phyloP scores from a whole-genome alignment of 129 eudicot genomes.

The Apium graveolens region DNA sequence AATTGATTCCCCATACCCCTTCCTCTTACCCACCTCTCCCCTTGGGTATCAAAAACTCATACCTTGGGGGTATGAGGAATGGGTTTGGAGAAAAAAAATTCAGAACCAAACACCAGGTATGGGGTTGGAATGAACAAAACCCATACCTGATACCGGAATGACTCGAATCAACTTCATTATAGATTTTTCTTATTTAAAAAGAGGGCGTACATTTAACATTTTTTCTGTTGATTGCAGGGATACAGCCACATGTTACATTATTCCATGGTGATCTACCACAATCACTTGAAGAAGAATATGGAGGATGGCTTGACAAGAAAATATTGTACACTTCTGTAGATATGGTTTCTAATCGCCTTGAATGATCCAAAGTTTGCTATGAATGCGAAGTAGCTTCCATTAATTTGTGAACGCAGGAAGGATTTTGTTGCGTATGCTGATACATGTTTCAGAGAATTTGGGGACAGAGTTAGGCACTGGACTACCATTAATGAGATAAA shows the following conservation, averaged over 20 bases:
- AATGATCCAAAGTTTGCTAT: neutral
- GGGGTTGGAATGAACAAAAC: no score
- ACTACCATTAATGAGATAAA: conserved; percentile 34
- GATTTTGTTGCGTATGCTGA: conserved; percentile 26
- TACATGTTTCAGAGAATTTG: conserved; percentile 39
- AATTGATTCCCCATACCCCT: no score
- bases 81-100: no score
- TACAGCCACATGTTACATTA: conserved; percentile 38
- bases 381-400: neutral
- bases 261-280: conserved; percentile 30
- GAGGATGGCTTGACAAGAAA: conserved; percentile 30
- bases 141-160: no score
- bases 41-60: no score
- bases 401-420: conserved; percentile 14
- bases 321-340: conserved; percentile 17
- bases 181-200: no score
- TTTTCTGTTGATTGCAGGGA: conserved; percentile 15
- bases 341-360: neutral
- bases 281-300: conserved; percentile 7
- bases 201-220: neutral
- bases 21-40: no score
- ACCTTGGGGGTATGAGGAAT: no score
- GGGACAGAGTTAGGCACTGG: conserved; percentile 34
- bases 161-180: neutral
- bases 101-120: no score